Conservation (phyloP, 345 rosid genomes). For the Dimocarpus longan region DNA sequence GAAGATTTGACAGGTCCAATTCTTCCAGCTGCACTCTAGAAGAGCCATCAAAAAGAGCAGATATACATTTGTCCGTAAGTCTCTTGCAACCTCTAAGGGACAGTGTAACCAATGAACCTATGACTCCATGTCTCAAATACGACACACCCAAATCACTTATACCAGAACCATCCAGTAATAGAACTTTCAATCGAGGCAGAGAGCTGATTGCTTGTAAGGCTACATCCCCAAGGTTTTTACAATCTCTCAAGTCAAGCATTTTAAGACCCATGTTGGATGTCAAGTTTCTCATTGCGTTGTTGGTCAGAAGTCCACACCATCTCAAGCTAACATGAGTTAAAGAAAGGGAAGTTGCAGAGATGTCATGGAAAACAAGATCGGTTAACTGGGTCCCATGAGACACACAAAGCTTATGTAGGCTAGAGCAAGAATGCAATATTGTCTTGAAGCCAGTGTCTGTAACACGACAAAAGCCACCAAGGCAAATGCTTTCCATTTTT, state of each 20-base stretch:
- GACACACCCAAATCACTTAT: conserved; percentile 69
- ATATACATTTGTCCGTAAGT: conserved; percentile 74
- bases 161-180: conserved; percentile 69
- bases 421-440: conserved; percentile 79
- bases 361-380: conserved; percentile 86
- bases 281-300: conserved; percentile 64
- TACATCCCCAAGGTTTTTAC: conserved; percentile 79
- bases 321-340: conserved; percentile 82
- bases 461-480: conserved; percentile 89
- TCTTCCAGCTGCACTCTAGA: conserved; percentile 64
- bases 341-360: conserved; percentile 75
- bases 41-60: conserved; percentile 65
- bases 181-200: conserved; percentile 53
- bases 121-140: conserved; percentile 47
- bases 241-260: conserved; percentile 74
- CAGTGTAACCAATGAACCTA: conserved; percentile 59
- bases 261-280: conserved; percentile 54
- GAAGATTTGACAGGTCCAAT: conserved; percentile 82
- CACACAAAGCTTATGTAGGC: conserved; percentile 71
- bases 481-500: conserved; percentile 79
- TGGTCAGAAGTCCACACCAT: conserved; percentile 82
- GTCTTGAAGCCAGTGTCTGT: conserved; percentile 88
- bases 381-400: conserved; percentile 78
- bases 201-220: conserved; percentile 63
- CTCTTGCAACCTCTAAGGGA: conserved; percentile 91